Evolutionary conservation across 305 asterid genomes (phyloP).

Genomic region (Solanum hybrid): DNA sequence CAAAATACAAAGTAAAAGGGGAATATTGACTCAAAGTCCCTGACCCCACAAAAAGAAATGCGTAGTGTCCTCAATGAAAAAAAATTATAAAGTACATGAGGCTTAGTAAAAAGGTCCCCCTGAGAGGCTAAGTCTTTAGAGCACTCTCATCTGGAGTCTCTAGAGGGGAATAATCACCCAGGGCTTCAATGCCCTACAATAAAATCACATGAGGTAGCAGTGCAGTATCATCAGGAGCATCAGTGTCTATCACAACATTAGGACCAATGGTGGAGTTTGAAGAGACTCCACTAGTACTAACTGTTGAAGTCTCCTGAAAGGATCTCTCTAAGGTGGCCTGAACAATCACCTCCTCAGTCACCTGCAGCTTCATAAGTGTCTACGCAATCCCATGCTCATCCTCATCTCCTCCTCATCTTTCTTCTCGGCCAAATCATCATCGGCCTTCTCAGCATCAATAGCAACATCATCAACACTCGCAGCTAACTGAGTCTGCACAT

Average conservation of each 20-base stretch:
- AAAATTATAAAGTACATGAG: background rate
- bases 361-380: too few relatives aligned
- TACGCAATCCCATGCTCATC: too few relatives aligned
- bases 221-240: background rate
- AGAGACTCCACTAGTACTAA: background rate
- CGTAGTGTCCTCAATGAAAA: background rate
- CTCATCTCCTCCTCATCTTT: too few relatives aligned
- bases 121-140: background rate
- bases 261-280: background rate
- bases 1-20: background rate
- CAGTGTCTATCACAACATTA: background rate
- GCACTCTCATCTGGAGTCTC: background rate
- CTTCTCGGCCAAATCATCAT: too few relatives aligned
- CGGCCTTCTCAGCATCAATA: too few relatives aligned
- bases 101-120: background rate
- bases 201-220: too few relatives aligned
- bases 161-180: too few relatives aligned
- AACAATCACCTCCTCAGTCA: background rate
- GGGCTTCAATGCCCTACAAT: background rate
- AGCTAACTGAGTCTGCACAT: too few relatives aligned
- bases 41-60: background rate
- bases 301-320: background rate
- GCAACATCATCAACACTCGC: too few relatives aligned
- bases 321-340: background rate
- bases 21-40: background rate